phyloP scores from a whole-genome alignment of 306 rosid species.

The Vachellia collinsii region DNA sequence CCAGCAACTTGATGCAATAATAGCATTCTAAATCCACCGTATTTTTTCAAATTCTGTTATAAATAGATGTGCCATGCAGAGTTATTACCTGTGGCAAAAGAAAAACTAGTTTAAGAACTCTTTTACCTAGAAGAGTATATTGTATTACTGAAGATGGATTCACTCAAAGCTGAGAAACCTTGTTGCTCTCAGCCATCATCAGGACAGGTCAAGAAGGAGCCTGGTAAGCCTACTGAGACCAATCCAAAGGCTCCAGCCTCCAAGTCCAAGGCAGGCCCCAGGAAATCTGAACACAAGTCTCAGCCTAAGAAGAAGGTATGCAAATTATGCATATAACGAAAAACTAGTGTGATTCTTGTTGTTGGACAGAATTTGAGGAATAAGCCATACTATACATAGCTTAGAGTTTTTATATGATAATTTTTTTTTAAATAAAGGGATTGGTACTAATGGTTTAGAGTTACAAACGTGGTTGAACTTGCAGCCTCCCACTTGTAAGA shows the following conservation, averaged over 20 bases:
- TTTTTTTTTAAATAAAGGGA: too few species aligned
- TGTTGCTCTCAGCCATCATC: slow-evolving; percentile 47
- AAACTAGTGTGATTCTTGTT: too few species aligned
- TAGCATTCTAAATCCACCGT: slow-evolving; percentile 29
- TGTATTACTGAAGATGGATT: slow-evolving; percentile 52
- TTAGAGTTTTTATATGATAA: background rate
- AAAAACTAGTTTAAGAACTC: background rate
- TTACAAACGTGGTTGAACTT: too few species aligned
- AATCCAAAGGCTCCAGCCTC: slow-evolving; percentile 59
- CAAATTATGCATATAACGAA: background rate
- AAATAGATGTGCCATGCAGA: slow-evolving; percentile 41
- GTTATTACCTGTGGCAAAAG: slow-evolving; percentile 38
- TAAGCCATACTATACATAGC: background rate
- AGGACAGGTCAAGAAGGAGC: slow-evolving; percentile 49
- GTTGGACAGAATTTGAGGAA: background rate
- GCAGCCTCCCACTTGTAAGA: too few species aligned
- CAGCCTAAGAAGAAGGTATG: slow-evolving; percentile 71
- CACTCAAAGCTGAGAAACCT: slow-evolving; percentile 63
- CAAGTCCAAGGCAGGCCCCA: slow-evolving; percentile 65
- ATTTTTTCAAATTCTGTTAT: slow-evolving; percentile 44
- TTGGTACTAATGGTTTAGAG: too few species aligned
- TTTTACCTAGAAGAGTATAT: slow-evolving; percentile 6
- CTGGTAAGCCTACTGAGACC: slow-evolving; percentile 49
- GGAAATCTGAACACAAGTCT: slow-evolving; percentile 56
- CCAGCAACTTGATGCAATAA: slow-evolving; percentile 31